Base-by-base conservation (phyloP, 2,329 filamentous ascomycete species). In the Neocatenulostroma microsporum region DNA sequence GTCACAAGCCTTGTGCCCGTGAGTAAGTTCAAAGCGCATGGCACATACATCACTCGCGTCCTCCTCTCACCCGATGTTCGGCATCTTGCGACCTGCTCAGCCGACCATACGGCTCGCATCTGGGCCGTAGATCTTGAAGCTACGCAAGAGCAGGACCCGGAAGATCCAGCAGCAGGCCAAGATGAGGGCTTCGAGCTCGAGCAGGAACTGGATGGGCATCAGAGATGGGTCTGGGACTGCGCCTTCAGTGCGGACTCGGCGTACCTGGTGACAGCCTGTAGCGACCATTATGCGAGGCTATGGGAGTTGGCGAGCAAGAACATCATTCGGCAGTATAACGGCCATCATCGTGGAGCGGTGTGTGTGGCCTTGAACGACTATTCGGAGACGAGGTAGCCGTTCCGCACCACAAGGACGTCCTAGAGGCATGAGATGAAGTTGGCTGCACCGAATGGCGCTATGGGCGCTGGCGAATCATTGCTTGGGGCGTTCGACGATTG, bases 141-240 rank as follows among this genome's bases (percentile, higher is more conserved):
- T 37, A 39, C 37, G 7, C 36, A 41, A 14, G 38, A 40, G 8
- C 37, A 37, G 5, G 61, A 36, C 12, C 45, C 45, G 27, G 41
- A 52, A 60, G 27, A 62, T 54, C 65, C 46, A 5, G 60, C 56
- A 54, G 63, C 57, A 7, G n/a, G n/a, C n/a, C n/a, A n/a, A n/a
- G n/a, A n/a, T n/a, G 75, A 71, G 60, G 80, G 70, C 27, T 91
- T 84, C 50, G 82, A 81, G 8, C 74, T 94, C 14, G 84, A 94
- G 62, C 87, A 86, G 3, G 93, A 86, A 2, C 74, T 95, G 1
- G 83, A 83, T 15, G 85, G 84, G 37, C 88, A 95, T 63, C 88
- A 95, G 64, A 80, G 88, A 36, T 95, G 88, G 88, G 88, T 95
- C 1, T 95, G 88, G 88, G 88, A 95, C 61, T 95, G 88, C 55